These are phyloP conservation scores for Solanum neorickii DNA, from an alignment of 257 asterid species.

Conservation along the genomic window DNA sequence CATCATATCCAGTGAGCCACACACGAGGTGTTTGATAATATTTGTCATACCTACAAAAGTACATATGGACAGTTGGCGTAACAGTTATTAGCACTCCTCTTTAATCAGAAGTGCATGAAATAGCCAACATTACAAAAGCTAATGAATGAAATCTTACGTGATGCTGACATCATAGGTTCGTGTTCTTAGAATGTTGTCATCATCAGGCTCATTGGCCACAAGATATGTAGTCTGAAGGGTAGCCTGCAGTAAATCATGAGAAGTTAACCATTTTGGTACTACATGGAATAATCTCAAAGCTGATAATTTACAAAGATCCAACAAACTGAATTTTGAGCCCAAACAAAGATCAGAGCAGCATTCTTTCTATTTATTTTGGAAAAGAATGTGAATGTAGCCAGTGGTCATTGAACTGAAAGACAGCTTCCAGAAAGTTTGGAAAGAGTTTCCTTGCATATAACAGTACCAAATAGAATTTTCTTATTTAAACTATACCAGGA, in stretches of 20 bases:
- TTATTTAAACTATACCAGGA: not conserved
- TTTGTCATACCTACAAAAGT: constrained; percentile 71
- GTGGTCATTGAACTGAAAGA: not conserved
- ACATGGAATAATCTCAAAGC: not conserved
- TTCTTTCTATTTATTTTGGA: not conserved
- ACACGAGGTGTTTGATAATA: constrained; percentile 99
- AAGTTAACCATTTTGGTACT: not conserved
- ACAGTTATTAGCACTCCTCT: not conserved
- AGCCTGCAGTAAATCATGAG: constrained; percentile 43
- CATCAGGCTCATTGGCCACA: constrained; percentile 89
- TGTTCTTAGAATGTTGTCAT: constrained; percentile 84
- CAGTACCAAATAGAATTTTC: not conserved
- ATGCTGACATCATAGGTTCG: constrained; percentile 96
- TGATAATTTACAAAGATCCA: not conserved
- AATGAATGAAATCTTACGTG: constrained; percentile 48
- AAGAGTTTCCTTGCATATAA: not conserved
- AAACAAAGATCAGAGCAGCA: not conserved
- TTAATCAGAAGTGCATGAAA: not conserved
- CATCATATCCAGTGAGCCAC: constrained; percentile 99
- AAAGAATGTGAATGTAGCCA: not conserved
- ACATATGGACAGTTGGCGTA: not conserved
- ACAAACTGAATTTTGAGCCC: not conserved
- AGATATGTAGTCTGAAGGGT: constrained; percentile 60
- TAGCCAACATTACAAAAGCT: not conserved
- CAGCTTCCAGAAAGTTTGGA: not conserved